Evolutionary conservation across 768 basidiomycete genomes (phyloP).

Genomic region (Xerocomellus intermedius): DNA sequence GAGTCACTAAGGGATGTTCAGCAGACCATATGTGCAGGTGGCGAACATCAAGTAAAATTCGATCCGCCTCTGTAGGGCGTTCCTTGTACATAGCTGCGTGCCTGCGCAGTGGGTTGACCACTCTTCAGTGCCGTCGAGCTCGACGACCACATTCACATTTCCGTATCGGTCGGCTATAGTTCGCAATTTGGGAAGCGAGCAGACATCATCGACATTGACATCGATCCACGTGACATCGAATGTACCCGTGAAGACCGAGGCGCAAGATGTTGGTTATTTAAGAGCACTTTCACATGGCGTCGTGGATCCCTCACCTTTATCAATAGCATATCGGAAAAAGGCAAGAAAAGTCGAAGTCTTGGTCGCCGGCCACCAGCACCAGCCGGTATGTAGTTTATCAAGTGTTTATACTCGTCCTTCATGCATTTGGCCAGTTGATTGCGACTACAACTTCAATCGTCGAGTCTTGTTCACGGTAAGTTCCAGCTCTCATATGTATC

Average conservation of each 20-base stretch:
- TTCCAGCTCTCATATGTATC: background rate
- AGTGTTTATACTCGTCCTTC: background rate
- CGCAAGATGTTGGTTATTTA: conserved; percentile 6
- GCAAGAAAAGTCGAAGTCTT: conserved; percentile 9
- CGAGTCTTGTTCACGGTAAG: conserved; percentile 11
- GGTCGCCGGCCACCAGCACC: background rate
- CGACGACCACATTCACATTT: background rate
- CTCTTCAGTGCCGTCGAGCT: background rate
- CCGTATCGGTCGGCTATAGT: background rate
- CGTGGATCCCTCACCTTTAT: background rate
- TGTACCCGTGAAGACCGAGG: background rate
- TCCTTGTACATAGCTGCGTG: background rate
- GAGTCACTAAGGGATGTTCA: background rate
- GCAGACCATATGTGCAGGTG: background rate
- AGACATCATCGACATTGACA: background rate
- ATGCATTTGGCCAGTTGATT: conserved; percentile 3
- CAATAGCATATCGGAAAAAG: conserved; percentile 10
- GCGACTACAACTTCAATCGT: conserved; percentile 10
- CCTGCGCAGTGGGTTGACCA: background rate
- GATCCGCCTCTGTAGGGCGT: conserved; percentile 5
- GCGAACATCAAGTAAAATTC: background rate
- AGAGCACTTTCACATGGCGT: background rate
- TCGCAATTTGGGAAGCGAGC: background rate
- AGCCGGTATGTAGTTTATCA: background rate
- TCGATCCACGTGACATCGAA: conserved; percentile 3